phyloP scores from a whole-genome alignment of 2,329 filamentous ascomycete species.

The Sporothrix dimorphospora region DNA sequence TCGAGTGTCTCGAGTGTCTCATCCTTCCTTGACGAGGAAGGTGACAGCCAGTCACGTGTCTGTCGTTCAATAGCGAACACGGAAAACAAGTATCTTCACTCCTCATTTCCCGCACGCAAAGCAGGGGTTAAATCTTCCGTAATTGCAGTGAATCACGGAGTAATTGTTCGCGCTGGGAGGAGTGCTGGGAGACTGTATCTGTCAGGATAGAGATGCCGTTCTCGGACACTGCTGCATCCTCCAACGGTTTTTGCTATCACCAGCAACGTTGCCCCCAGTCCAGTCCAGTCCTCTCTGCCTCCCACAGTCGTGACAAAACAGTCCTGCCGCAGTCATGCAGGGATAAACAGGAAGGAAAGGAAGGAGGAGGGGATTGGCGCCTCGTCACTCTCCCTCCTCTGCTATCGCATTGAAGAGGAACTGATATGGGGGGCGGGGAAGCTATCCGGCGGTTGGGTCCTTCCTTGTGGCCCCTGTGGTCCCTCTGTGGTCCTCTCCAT shows the following conservation, averaged over 20 bases:
- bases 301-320: background rate
- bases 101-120: slow-evolving; percentile 1
- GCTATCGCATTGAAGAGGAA: background rate
- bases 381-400: background rate
- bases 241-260: background rate
- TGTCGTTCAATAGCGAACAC: too few species aligned
- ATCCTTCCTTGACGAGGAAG: background rate
- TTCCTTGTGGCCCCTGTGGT: background rate
- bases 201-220: background rate
- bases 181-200: background rate
- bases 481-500: background rate
- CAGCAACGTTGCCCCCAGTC: slow-evolving; percentile 18
- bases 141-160: slow-evolving; percentile 5
- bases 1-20: too few species aligned
- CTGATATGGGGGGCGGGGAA: slow-evolving; percentile 3
- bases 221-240: background rate
- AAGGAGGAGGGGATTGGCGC: background rate
- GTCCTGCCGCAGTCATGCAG: background rate
- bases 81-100: too few species aligned
- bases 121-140: background rate
- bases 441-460: slow-evolving; percentile 7
- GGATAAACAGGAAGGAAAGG: background rate
- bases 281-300: background rate
- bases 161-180: background rate
- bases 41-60: background rate